These are phyloP conservation scores for Amesomyces nigricolor DNA, from an alignment of 2,329 filamentous ascomycete genomes.

Conservation along the genomic window DNA sequence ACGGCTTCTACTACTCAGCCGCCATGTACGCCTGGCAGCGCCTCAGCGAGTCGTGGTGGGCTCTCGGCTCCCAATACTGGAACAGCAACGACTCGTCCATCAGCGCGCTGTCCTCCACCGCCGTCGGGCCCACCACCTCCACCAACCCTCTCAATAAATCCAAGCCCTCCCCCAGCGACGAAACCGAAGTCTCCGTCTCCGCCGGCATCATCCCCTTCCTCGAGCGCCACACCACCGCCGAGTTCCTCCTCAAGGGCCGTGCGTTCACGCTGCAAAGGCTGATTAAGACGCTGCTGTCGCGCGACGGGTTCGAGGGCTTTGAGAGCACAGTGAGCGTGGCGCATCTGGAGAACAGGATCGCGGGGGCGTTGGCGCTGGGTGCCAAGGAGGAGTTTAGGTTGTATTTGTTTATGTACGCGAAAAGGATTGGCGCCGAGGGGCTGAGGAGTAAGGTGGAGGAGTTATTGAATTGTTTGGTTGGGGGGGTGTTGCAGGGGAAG, in stretches of 20 bases:
- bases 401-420: slow-evolving; percentile 97
- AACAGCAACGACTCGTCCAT: slow-evolving; percentile 92
- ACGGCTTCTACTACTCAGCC: slow-evolving; percentile 85
- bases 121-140: slow-evolving; percentile 52
- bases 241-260: slow-evolving; percentile 83
- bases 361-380: slow-evolving; percentile 76
- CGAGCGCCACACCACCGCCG: slow-evolving; percentile 90
- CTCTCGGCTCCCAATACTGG: slow-evolving; percentile 97
- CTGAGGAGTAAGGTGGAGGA: slow-evolving; percentile 87
- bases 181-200: slow-evolving; percentile 56
- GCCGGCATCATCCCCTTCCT: slow-evolving; percentile 89
- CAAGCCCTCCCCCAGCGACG: slow-evolving; percentile 26
- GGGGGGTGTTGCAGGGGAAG: slow-evolving; percentile 61
- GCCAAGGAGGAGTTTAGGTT: slow-evolving; percentile 89
- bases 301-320: slow-evolving; percentile 86
- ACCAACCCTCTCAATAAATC: not conserved
- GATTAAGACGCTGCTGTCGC: slow-evolving; percentile 80
- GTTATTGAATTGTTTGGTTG: slow-evolving; percentile 73
- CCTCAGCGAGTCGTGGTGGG: slow-evolving; percentile 97
- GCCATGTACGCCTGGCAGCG: slow-evolving; percentile 89
- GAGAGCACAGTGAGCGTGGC: slow-evolving; percentile 89
- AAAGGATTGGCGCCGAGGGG: slow-evolving; percentile 86
- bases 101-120: slow-evolving; percentile 68
- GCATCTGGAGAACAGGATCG: slow-evolving; percentile 90
- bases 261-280: slow-evolving; percentile 88